Base-by-base conservation (phyloP, 176 grass and related monocot genomes). In the Aegilops umbellulata region DNA sequence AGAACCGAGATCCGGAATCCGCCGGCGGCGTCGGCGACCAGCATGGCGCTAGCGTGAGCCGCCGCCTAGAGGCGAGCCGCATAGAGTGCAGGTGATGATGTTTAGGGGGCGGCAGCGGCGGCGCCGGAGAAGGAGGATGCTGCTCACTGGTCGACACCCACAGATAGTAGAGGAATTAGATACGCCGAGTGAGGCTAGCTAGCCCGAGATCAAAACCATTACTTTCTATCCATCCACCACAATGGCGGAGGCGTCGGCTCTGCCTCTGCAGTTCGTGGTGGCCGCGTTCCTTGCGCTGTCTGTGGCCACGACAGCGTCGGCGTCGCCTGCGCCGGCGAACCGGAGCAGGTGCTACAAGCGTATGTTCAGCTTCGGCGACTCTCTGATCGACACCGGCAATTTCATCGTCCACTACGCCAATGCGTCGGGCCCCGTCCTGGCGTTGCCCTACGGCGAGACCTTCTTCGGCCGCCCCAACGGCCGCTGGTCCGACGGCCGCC, bases 381-480 rank as follows among this genome's bases (percentile, higher is more conserved):
- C 92, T 23, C 17, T 94, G 12, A 86, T 75, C 44, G 94, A 97
- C 84, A 97, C 88, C 20, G 92, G 94, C 25, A 97, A 97, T 60
- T 85, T 90, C 83, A 49, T 84, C 91, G 31, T 6, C 87, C 84
- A 88, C 79, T 90, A 84, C 11, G 20, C 79, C 44, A 8, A 36
- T 14, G 81, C 46, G 14, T 84, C 87, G 23, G 89, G 86, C 4
- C 34, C 87, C 6, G 87, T 92, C 4, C 64, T 75, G 57, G 31
- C 55, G 15, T 20, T 42, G 0, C 92, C 95, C 19, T 97, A 95
- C 82, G 95, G 95, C 25, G 87, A 93, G 85, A 97, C 92, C 10
- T 95, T 93, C 86, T 97, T 97, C 86, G 61, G 47, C 80, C 90
- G 79, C 49, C 95, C 91, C 77, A 95, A 88, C 34, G 92, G 92